phyloP scores from a whole-genome alignment of 2,329 filamentous ascomycete genomes.

The Diaporthe eres region DNA sequence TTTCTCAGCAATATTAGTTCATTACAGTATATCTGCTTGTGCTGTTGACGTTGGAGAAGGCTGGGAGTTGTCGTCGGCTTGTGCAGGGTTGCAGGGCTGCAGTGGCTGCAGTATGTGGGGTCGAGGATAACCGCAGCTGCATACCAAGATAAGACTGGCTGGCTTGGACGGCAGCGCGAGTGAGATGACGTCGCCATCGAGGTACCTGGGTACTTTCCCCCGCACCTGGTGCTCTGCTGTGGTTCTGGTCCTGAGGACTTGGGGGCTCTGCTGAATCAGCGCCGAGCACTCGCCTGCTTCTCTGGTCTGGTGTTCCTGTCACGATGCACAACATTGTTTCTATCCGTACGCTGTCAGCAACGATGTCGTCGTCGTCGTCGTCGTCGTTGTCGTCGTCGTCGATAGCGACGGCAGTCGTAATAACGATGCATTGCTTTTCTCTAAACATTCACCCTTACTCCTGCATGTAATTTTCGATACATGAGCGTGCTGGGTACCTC shows the following conservation, averaged over 20 bases:
- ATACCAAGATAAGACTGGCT: background rate
- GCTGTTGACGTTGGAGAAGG: slow-evolving; percentile 27
- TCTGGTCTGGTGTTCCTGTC: background rate
- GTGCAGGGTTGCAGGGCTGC: slow-evolving; percentile 18
- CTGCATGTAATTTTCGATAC: background rate
- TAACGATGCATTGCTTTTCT: too few relatives aligned
- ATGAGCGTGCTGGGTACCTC: background rate
- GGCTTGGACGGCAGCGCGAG: background rate
- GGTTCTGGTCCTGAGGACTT: background rate
- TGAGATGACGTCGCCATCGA: slow-evolving; percentile 15
- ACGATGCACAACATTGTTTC: background rate
- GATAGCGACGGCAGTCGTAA: background rate
- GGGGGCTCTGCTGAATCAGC: background rate
- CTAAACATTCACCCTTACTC: background rate
- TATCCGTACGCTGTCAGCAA: too few relatives aligned
- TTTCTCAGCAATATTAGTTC: slow-evolving; percentile 16
- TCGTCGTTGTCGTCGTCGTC: too few relatives aligned
- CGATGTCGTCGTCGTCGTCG: background rate
- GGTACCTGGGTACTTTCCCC: background rate
- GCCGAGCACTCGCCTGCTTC: background rate
- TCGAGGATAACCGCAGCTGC: background rate
- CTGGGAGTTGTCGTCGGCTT: background rate
- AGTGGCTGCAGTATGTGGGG: slow-evolving; percentile 12
- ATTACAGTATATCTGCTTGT: slow-evolving; percentile 6
- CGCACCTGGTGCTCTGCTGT: background rate